Evolutionary conservation across 768 basidiomycete species (phyloP), one percentile per base, ranked within the genome.

Genomic region (Podaxis pistillaris): DNA sequence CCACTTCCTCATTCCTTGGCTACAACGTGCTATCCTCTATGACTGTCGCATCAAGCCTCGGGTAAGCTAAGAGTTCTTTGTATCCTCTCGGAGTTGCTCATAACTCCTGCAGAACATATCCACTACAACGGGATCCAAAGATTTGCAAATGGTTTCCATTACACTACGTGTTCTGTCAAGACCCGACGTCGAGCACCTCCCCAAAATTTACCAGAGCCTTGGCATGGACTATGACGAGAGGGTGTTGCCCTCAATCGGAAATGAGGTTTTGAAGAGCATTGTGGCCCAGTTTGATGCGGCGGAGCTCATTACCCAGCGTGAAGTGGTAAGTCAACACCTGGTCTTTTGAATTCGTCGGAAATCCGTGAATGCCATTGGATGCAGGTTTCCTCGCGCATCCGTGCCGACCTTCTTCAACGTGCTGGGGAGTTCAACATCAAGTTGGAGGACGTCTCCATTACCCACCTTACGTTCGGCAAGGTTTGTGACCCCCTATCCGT

Each of bases 281-380:
- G 97, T 99, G 0, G 97, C 97, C 4, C 96, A 98, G 72, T 98
- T 98, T 68, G 96, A 99, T 74, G 97, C 94, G 26, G 93, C 94
- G 13, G 94, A 97, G 76, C 79, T 97, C 67, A 97, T 98, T 68
- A 98, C 96, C 1, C 96, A 98, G 75, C 88, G 96, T 72, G 96
- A 98, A 84, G 90, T 98, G 67, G 96, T 96, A 65, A 69, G 89
- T 85, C 41, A 26, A 1, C 22, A 41, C 26, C 65, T 28, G 58
- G 22, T 28, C 51, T 33, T 55, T 33, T 1, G 33, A 33, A 9
- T 33, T 9, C 17, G 17, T 60, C 19, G 33, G 52, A 33, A 41
- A 33, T 4, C 15, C 4, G 15, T 44, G 46, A 26, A 58, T 58
- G 52, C 36, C 38, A 63, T 44, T 49, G 11, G 36, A 26, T 28